Conservation (phyloP, 805 yeast genomes). For the Sugiyamaella smithiae region DNA sequence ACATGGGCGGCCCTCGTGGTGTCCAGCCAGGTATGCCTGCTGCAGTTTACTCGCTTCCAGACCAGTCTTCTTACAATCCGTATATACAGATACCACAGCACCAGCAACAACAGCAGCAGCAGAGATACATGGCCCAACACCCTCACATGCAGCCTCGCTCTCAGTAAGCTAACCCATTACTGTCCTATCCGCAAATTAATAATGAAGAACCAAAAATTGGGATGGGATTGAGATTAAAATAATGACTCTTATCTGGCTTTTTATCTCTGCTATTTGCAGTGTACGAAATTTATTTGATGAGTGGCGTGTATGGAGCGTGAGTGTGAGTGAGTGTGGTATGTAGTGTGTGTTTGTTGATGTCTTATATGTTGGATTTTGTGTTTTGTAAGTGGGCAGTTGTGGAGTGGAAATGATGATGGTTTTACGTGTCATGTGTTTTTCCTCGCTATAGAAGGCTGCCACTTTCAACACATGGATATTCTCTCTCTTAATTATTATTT, state of each 20-base stretch:
- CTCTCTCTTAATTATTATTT: conserved; percentile 5
- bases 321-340: background rate
- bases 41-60: conserved; percentile 37
- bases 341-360: background rate
- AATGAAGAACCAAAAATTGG: background rate
- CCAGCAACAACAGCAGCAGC: conserved; percentile 27
- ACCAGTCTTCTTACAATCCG: conserved; percentile 57
- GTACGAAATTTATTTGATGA: background rate
- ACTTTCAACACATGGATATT: background rate
- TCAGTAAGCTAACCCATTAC: conserved; percentile 4
- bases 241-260: no score
- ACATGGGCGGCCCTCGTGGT: conserved; percentile 20
- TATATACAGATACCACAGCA: conserved; percentile 42
- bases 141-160: conserved; percentile 25
- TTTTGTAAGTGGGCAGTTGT: no score
- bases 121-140: conserved; percentile 27
- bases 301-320: background rate
- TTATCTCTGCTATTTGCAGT: no score
- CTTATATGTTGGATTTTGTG: no score
- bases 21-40: conserved; percentile 22
- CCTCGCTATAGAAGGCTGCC: background rate
- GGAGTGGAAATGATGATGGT: no score
- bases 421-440: background rate
- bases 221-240: no score
- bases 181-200: no score